These are phyloP conservation scores for Alternaria conjuncta DNA, from an alignment of 2,329 filamentous ascomycete genomes.

Conservation along the genomic window DNA sequence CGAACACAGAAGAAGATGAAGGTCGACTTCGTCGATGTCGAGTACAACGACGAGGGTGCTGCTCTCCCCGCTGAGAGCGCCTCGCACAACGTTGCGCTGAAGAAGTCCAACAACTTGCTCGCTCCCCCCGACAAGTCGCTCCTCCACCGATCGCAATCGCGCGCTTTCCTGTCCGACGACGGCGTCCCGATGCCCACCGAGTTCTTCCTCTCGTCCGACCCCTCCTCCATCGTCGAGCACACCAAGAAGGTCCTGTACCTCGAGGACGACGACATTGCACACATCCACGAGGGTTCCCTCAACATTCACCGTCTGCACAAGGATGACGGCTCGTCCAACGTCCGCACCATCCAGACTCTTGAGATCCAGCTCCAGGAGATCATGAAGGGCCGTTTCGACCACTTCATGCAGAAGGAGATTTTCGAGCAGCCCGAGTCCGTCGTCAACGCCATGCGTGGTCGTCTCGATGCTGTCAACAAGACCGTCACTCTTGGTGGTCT, in stretches of 20 bases:
- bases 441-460: conserved; percentile 99
- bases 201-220: conserved; percentile 99
- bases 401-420: conserved; percentile 99
- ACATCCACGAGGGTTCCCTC: conserved; percentile 98
- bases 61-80: conserved; percentile 89
- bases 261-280: conserved; percentile 98
- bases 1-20: conserved; percentile 99
- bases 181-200: conserved; percentile 97
- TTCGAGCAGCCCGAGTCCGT: conserved; percentile 99
- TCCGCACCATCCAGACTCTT: conserved; percentile 96
- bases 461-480: conserved; percentile 92
- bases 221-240: conserved; percentile 98
- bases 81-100: conserved; percentile 94
- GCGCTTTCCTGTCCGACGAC: conserved; percentile 98
- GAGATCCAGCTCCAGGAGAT: conserved; percentile 99
- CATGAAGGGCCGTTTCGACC: conserved; percentile 99
- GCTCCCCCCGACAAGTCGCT: conserved; percentile 97
- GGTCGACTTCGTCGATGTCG: conserved; percentile 99
- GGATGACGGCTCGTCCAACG: conserved; percentile 94
- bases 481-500: conserved; percentile 94
- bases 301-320: conserved; percentile 99
- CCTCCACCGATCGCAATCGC: conserved; percentile 96
- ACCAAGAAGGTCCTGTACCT: conserved; percentile 99
- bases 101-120: conserved; percentile 73
- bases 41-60: conserved; percentile 84